Evolutionary conservation across 441 rosid genomes (phyloP), one percentile per base, ranked within the genome.

Genomic region (Hura crepitans): DNA sequence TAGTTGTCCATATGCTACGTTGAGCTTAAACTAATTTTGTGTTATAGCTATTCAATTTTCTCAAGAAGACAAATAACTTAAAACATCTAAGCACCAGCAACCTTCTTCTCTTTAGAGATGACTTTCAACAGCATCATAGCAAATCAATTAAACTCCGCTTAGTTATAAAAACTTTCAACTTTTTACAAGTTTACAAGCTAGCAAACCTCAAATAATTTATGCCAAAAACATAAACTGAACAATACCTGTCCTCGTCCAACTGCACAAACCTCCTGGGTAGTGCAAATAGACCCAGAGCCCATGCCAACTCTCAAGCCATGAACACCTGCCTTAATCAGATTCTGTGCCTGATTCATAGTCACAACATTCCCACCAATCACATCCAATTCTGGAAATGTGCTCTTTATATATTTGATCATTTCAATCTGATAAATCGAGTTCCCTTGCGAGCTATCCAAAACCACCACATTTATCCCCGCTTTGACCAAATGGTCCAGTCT

Each of bases 221-320:
- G 22, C 9, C 22, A 66, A 59, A 31, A 63, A 27, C 2, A 61
- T 33, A 15, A 7, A n/a, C 20, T 45, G 37, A 15, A 22, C 72
- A 42, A 42, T 84, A 94, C 97, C 96, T 94, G 98, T 56, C 97
- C 97, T 25, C 97, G 81, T 15, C 98, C 97, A 63, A 91, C 97
- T 0, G 98, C 98, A 66, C 98, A 91, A 69, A 93, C 98, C 77
- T 91, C 97, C 80, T 93, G 97, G 10, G 96, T 93, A 50, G 98
- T 93, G 74, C 98, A 93, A 53, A 93, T 93, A 55, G 96, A 88
- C 18, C 97, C 98, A 67, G 96, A 93, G 8, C 97, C 98, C 98
- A 91, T 93, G 56, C 96, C 96, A 30, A 93, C 90, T 80, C 98
- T 81, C 75, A 93, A 71, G 22, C 92, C 97, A 81, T 91, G 97